phyloP scores from a whole-genome alignment of 345 rosid genomes.

The Mallotus nudiflorus region DNA sequence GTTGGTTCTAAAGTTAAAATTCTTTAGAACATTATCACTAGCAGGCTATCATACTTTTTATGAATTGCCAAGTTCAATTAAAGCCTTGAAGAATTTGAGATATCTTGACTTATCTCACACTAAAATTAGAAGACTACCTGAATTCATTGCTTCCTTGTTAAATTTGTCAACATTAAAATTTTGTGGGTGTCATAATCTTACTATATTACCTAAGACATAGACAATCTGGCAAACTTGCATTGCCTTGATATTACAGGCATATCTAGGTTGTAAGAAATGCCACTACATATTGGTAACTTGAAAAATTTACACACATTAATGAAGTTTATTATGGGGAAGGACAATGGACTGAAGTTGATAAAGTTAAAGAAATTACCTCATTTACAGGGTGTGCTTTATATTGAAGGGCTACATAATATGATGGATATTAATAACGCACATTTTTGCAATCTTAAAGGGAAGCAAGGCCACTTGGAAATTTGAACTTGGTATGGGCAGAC shows the following conservation, averaged over 20 bases:
- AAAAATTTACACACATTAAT: too few species aligned
- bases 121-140: background rate
- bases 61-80: background rate
- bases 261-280: background rate
- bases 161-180: background rate
- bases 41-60: background rate
- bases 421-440: background rate
- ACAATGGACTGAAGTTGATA: background rate
- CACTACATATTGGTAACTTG: background rate
- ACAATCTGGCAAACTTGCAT: too few species aligned
- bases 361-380: background rate
- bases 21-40: background rate
- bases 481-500: background rate
- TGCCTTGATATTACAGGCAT: background rate
- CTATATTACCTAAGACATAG: background rate
- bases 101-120: slow-evolving; percentile 1
- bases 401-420: slow-evolving; percentile 3
- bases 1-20: background rate
- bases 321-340: too few species aligned
- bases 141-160: background rate
- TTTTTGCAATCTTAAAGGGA: background rate
- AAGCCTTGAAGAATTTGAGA: background rate
- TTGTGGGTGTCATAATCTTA: background rate
- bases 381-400: background rate
- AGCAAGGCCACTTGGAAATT: background rate